Evolutionary conservation across 805 yeast genomes (phyloP), one percentile per base, ranked within the genome.

Genomic region (Wickerhamiella shivajii): DNA sequence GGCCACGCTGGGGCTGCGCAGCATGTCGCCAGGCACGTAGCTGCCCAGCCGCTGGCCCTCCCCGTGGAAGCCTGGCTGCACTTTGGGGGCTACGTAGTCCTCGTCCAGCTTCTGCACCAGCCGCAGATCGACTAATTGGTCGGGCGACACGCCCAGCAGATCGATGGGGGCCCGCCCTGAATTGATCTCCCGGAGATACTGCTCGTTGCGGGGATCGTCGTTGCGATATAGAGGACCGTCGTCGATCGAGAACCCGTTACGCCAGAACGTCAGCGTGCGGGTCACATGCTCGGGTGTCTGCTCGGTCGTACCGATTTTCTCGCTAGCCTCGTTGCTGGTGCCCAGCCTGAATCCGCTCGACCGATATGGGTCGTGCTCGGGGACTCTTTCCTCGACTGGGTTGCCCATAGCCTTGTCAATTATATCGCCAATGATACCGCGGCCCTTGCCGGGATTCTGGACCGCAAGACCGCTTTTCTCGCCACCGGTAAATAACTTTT

Each of bases 211-310:
- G 5, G 94, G 94, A 53, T 90, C 97, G 49, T 87, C 95, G 53
- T 84, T 90, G 38, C 90, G 64, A 53, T 69, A 76, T 36, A 90
- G 64, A 16, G 71, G 70, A 2, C 97, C 97, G 31, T 85, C 94
- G 20, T 90, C 97, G 17, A 90, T 84, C 41, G 83, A 81, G 57
- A 90, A 90, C 2, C 98, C 98, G 49, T 90, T 87, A 45, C 74
- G 77, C 98, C 98, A 90, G 53, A 90, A 87, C 0, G 93, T 81
- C 41, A 90, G 77, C 27, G 78, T 78, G 49, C 97, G 68, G 12
- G 67, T 65, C 4, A 77, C 94, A 38, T 71, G 74, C 24, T 58
- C 62, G 3, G 16, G 31, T 2, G 24, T n/a, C 11, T 16, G 29
- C 4, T 25, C 27, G 14, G 53, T 47, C 24, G 45, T 51, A 21